phyloP scores from a whole-genome alignment of 2,329 filamentous ascomycete species.

The Fusarium solani-melongenae region DNA sequence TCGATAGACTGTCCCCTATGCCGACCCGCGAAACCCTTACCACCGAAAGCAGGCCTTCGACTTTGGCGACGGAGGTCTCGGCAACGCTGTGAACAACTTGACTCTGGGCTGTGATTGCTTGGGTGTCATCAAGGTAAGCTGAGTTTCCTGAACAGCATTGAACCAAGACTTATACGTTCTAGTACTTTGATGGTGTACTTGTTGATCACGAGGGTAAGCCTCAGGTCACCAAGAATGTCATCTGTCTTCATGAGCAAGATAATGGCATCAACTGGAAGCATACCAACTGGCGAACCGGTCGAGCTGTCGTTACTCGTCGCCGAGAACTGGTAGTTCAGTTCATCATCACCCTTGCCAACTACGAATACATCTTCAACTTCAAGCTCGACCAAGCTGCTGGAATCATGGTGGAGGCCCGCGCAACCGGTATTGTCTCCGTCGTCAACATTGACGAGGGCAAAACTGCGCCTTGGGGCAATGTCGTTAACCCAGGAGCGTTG shows the following conservation, averaged over 20 bases:
- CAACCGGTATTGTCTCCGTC: slow-evolving; percentile 73
- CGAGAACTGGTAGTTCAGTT: slow-evolving; percentile 75
- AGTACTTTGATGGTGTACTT: slow-evolving; percentile 52
- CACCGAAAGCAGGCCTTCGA: slow-evolving; percentile 79
- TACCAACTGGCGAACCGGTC: slow-evolving; percentile 73
- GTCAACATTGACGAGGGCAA: slow-evolving; percentile 69
- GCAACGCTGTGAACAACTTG: slow-evolving; percentile 75
- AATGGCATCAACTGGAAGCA: slow-evolving; percentile 79
- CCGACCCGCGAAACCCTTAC: slow-evolving; percentile 69
- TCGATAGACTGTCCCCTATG: slow-evolving; percentile 66
- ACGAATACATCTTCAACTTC: slow-evolving; percentile 70
- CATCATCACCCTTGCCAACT: slow-evolving; percentile 76
- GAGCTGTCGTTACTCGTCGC: slow-evolving; percentile 69
- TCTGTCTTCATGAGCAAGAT: slow-evolving; percentile 79
- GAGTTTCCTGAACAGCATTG: fast-evolving
- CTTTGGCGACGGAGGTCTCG: slow-evolving; percentile 75
- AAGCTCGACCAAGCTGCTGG: slow-evolving; percentile 71
- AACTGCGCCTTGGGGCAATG: slow-evolving; percentile 65
- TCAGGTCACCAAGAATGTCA: slow-evolving; percentile 62
- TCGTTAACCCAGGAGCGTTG: slow-evolving; percentile 72
- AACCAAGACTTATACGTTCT: neutral
- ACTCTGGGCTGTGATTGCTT: slow-evolving; percentile 75
- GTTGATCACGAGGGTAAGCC: slow-evolving; percentile 43
- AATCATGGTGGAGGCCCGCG: slow-evolving; percentile 70
- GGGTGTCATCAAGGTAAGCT: slow-evolving; percentile 63